Percentiles rank a stretch among this genome's conserved stretches.
Conservation (phyloP, 2,329 filamentous ascomycete species). For the Aspergillus bombycis region DNA sequence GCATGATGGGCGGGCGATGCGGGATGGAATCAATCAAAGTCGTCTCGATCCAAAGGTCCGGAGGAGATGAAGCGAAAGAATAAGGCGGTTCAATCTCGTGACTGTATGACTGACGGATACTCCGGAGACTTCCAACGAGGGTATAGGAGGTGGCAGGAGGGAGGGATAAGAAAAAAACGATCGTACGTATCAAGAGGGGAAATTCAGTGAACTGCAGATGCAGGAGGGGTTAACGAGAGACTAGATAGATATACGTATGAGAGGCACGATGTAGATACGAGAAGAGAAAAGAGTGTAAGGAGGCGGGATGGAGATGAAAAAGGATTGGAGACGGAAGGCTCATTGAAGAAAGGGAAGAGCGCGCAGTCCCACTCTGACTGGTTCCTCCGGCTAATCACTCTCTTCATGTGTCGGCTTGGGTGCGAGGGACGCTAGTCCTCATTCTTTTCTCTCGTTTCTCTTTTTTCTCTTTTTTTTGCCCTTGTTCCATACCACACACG, state of each 20-base stretch:
- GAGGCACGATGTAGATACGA: conserved; percentile 14
- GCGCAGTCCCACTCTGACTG: conserved; percentile 9
- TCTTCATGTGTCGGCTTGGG: background rate
- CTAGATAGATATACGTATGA: conserved; percentile 7
- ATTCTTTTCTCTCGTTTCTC: conserved; percentile 3
- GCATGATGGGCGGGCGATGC: conserved; percentile 30
- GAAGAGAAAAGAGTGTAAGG: conserved; percentile 11
- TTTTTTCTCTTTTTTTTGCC: conserved; percentile 1
- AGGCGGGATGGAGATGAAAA: conserved; percentile 13
- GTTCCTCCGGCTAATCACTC: conserved; percentile 3
- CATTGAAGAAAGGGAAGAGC: conserved; percentile 9
- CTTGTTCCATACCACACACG: background rate
- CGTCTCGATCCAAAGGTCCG: conserved; percentile 5
- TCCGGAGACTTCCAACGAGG: background rate
- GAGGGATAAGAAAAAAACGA: background rate
- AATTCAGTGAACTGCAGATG: background rate
- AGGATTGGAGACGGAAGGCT: conserved; percentile 12
- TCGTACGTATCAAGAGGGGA: conserved; percentile 2
- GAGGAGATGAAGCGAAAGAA: conserved; percentile 4
- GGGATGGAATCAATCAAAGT: conserved; percentile 5
- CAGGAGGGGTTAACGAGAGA: conserved; percentile 25
- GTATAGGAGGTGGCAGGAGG: conserved; percentile 7
- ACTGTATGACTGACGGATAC: background rate
- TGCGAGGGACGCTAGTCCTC: background rate
- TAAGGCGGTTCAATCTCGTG: conserved; percentile 4